phyloP scores from a whole-genome alignment of 192 early-diverging fungal genomes.

The Gonapodya prolifera region DNA sequence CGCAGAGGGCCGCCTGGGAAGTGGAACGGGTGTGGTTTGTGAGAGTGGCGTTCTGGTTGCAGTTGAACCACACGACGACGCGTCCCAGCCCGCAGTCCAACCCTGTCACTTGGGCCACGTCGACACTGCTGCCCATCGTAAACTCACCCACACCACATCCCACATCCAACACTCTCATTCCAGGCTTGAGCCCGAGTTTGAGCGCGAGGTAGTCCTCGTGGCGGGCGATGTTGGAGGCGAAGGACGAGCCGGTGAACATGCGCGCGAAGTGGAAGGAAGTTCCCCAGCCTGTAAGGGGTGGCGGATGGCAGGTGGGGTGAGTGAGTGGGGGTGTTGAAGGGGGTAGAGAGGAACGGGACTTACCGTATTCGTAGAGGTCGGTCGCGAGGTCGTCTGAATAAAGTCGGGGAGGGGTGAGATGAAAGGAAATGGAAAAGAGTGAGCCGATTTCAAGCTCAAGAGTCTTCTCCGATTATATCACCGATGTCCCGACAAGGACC shows the following conservation, averaged over 20 bases:
- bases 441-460: too few relatives aligned
- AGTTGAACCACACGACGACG: too few relatives aligned
- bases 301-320: too few relatives aligned
- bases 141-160: constrained; percentile 85
- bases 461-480: too few relatives aligned
- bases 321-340: not conserved
- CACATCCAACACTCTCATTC: constrained; percentile 72
- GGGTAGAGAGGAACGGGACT: not conserved
- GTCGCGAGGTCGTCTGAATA: not conserved
- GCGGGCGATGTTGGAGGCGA: constrained; percentile 66
- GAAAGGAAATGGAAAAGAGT: not conserved
- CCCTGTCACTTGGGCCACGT: too few relatives aligned
- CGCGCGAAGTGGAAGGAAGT: constrained; percentile 86
- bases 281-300: not conserved
- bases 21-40: constrained; percentile 1
- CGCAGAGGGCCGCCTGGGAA: constrained; percentile 69
- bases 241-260: constrained; percentile 59
- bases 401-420: not conserved
- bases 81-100: too few relatives aligned
- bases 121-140: not conserved
- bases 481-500: too few relatives aligned
- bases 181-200: constrained; percentile 55
- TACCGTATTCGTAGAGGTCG: constrained; percentile 3
- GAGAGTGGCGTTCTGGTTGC: constrained; percentile 10
- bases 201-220: constrained; percentile 84